phyloP scores from a whole-genome alignment of 139 green algal genomes.

The Tetraselmis chui region DNA sequence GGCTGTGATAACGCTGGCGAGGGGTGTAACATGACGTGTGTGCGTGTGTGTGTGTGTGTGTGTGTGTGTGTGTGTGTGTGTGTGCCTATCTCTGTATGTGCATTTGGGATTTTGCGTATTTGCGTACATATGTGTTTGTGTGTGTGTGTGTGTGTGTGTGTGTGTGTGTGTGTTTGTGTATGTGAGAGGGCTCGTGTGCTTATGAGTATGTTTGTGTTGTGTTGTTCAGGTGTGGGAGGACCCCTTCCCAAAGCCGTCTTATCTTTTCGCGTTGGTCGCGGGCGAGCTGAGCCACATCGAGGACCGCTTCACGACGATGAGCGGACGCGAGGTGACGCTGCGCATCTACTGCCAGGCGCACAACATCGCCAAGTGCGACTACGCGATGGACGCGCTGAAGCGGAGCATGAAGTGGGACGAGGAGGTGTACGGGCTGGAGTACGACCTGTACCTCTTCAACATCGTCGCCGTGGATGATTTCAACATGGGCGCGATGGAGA shows the following conservation, averaged over 20 bases:
- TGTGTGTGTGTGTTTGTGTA: too few species aligned
- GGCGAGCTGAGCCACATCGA: slow-evolving; percentile 78
- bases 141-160: too few species aligned
- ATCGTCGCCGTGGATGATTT: slow-evolving; percentile 93
- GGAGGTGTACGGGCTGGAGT: slow-evolving; percentile 82
- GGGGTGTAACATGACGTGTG: too few species aligned
- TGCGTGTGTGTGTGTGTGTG: too few species aligned
- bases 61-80: too few species aligned
- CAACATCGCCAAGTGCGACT: slow-evolving; percentile 64
- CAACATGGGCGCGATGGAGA: slow-evolving; percentile 97
- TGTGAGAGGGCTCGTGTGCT: too few species aligned
- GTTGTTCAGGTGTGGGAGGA: slow-evolving; percentile 66
- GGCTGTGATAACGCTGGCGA: too few species aligned
- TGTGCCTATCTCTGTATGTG: too few species aligned
- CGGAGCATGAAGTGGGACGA: slow-evolving; percentile 62
- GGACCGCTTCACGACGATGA: slow-evolving; percentile 75
- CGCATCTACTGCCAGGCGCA: slow-evolving; percentile 75
- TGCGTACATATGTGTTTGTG: too few species aligned
- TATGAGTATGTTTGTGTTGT: neutral
- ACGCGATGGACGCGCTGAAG: slow-evolving; percentile 66
- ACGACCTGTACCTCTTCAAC: slow-evolving; percentile 93
- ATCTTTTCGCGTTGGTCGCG: slow-evolving; percentile 98
- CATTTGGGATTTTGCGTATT: too few species aligned
- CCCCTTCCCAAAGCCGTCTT: slow-evolving; percentile 93
- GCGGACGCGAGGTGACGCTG: slow-evolving; percentile 71